Conservation (phyloP, 106 monocot genomes). For the Posidonia australis region DNA sequence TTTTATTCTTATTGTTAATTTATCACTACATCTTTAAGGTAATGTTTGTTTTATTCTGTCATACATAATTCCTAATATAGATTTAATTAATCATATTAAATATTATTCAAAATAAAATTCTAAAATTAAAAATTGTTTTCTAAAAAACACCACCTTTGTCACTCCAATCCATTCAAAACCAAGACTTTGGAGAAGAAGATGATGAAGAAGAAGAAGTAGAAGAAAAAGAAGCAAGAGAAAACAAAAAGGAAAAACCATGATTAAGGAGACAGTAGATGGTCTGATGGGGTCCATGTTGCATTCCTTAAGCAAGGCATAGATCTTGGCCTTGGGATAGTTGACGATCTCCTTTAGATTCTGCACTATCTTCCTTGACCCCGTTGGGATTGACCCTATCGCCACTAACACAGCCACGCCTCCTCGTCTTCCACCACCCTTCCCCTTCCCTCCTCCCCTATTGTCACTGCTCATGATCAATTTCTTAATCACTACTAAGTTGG, state of each 20-base stretch:
- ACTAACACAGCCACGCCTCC: conserved; percentile 9
- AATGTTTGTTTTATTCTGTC: no score
- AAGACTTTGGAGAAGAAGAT: not conserved
- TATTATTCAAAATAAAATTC: no score
- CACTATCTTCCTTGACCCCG: conserved; percentile 44
- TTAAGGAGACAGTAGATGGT: conserved; percentile 54
- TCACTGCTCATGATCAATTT: not conserved
- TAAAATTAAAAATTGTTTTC: no score
- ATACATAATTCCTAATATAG: no score
- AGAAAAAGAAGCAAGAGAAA: no score
- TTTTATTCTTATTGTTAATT: no score
- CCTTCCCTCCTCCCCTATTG: not conserved
- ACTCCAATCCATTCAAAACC: not conserved
- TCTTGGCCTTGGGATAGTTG: conserved; percentile 58
- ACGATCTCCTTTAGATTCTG: conserved; percentile 76
- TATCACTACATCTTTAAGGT: no score
- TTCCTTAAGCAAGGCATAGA: conserved; percentile 66
- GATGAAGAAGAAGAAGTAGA: no score
- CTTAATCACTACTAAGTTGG: no score
- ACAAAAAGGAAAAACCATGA: no score
- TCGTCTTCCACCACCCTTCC: conserved; percentile 5
- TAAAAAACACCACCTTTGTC: not conserved
- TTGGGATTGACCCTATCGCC: conserved; percentile 22
- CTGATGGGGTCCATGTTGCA: conserved; percentile 75
- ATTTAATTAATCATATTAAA: no score